phyloP scores from a whole-genome alignment of 768 basidiomycete genomes.

The Rubroboletus pulcherrimus region DNA sequence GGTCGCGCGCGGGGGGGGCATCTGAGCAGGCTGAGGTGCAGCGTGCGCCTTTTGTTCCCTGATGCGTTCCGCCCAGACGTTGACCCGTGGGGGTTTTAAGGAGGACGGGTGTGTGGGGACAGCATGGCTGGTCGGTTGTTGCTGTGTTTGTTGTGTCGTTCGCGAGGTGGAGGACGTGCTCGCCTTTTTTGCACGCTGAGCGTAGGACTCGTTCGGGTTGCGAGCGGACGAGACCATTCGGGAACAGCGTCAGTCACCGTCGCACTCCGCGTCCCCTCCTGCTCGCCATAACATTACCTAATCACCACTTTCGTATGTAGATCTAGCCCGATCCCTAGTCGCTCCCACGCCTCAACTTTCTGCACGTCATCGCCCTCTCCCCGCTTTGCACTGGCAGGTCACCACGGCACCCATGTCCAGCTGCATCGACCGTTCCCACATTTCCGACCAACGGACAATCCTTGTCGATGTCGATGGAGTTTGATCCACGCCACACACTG shows the following conservation, averaged over 20 bases:
- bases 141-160: background rate
- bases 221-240: conserved; percentile 34
- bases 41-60: conserved; percentile 38
- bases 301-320: conserved; percentile 7
- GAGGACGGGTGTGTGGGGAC: background rate
- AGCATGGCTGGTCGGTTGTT: background rate
- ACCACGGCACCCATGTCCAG: too few species aligned
- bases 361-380: too few species aligned
- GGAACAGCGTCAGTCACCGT: conserved; percentile 22
- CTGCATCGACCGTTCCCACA: too few species aligned
- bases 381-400: too few species aligned
- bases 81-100: conserved; percentile 26
- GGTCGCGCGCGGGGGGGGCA: conserved; percentile 8
- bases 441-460: too few species aligned
- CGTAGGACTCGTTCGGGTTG: conserved; percentile 52
- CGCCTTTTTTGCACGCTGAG: conserved; percentile 50
- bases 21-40: conserved; percentile 13
- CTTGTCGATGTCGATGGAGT: too few species aligned
- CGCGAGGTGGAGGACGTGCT: conserved; percentile 6
- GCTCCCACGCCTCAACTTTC: conserved; percentile 1
- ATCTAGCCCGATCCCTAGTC: conserved; percentile 14
- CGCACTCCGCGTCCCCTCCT: conserved; percentile 19
- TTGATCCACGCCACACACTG: background rate
- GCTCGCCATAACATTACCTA: conserved; percentile 12
- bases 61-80: conserved; percentile 42